Conservation (phyloP, 345 rosid genomes). For the Sisymbrium irio region DNA sequence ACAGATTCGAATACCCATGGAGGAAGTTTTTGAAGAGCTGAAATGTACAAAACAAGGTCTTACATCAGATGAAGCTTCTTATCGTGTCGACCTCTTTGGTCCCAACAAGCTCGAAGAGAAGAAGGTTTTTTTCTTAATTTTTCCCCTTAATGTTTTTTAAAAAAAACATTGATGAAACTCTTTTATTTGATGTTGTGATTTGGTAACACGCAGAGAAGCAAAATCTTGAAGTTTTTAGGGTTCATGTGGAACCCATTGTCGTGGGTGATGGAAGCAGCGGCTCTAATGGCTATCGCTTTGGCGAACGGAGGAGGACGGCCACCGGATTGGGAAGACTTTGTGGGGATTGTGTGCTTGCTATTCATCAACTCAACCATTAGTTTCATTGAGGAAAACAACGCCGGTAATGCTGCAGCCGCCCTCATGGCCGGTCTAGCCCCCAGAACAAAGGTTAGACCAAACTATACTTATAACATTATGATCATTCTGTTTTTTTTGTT, state of each 20-base stretch:
- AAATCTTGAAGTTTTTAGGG: slow-evolving; percentile 77
- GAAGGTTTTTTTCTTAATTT: slow-evolving; percentile 43
- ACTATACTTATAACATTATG: neutral
- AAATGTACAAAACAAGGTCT: slow-evolving; percentile 59
- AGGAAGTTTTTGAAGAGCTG: slow-evolving; percentile 75
- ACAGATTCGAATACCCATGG: slow-evolving; percentile 53
- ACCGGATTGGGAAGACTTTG: slow-evolving; percentile 96
- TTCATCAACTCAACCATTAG: slow-evolving; percentile 91
- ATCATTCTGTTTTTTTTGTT: no score
- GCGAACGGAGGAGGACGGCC: slow-evolving; percentile 76
- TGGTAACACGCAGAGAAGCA: slow-evolving; percentile 58
- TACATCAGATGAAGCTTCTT: slow-evolving; percentile 60
- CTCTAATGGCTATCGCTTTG: slow-evolving; percentile 78
- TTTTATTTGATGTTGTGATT: neutral
- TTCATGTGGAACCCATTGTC: slow-evolving; percentile 99
- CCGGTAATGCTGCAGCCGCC: slow-evolving; percentile 93
- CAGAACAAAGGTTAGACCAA: slow-evolving; percentile 63
- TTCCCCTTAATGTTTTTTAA: neutral
- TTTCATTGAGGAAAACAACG: slow-evolving; percentile 88
- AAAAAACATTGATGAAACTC: neutral
- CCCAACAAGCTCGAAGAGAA: slow-evolving; percentile 94
- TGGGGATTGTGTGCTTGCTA: slow-evolving; percentile 67
- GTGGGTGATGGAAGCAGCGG: slow-evolving; percentile 98
- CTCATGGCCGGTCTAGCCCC: slow-evolving; percentile 98
- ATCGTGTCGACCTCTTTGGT: slow-evolving; percentile 73